Percentiles rank a stretch among this genome's conserved stretches.
These are phyloP conservation scores for Gossypium gossypioides DNA, from an alignment of 441 rosid genomes.

Conservation along the genomic window DNA sequence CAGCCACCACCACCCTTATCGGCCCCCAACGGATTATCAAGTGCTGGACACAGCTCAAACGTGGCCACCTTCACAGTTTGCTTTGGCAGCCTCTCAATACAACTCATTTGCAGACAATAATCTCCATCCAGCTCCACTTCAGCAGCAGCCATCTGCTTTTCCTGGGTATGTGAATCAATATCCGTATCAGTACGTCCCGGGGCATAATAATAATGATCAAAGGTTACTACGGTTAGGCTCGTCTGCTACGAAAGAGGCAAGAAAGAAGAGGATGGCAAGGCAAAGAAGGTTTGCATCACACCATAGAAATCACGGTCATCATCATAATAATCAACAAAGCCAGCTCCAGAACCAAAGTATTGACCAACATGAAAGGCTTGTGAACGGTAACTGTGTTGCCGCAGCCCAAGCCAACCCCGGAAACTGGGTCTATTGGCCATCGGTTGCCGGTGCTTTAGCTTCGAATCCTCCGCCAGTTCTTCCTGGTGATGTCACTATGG, in stretches of 20 bases:
- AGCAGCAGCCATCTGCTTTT: constrained; percentile 28
- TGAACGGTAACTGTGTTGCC: constrained; percentile 29
- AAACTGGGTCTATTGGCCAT: constrained; percentile 62
- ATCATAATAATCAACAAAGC: constrained; percentile 26
- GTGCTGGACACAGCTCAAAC: constrained; percentile 46
- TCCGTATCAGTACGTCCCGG: constrained; percentile 35
- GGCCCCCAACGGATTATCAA: constrained; percentile 33
- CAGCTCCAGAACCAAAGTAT: constrained; percentile 25
- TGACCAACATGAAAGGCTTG: constrained; percentile 36
- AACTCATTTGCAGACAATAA: constrained; percentile 32
- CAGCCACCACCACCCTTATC: constrained; percentile 30
- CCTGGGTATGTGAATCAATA: constrained; percentile 46
- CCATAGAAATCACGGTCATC: constrained; percentile 39
- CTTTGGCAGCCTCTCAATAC: constrained; percentile 33
- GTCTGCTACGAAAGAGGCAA: constrained; percentile 76
- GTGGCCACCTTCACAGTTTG: constrained; percentile 50
- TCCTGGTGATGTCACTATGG: constrained; percentile 21
- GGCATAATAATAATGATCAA: constrained; percentile 30
- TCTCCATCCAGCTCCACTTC: constrained; percentile 18
- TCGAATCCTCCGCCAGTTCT: constrained; percentile 17
- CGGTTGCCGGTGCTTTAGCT: constrained; percentile 17
- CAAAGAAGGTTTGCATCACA: constrained; percentile 64
- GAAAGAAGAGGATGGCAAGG: constrained; percentile 94
- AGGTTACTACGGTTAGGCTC: constrained; percentile 36
- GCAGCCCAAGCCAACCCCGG: constrained; percentile 20